Evolutionary conservation across 2,329 filamentous ascomycete species (phyloP), one percentile per base, ranked within the genome.

Genomic region (Fusarium armeniacum): DNA sequence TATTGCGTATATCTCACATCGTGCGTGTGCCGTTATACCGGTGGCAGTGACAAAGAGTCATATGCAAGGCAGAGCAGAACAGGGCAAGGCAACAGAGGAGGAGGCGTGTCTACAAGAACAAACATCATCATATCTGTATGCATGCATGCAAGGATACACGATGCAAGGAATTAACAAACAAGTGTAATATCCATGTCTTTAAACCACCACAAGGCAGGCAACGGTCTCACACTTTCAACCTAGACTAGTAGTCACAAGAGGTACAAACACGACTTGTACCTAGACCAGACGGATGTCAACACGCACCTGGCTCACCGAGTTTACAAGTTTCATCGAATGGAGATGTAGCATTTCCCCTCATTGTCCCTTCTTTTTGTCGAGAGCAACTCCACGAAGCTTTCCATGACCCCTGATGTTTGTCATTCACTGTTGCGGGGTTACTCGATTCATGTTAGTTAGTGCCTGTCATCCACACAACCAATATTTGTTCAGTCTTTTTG

Each of bases 361-460:
- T 24, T 36, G 18, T 36, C 43, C 20, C 26, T 47, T 22, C 20
- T 33, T 47, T 22, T 30, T 28, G 18, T 10, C 13, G 20, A 26
- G 30, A 26, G 18, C 12, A 57, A 58, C 40, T 30, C 43, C n/a
- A 41, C 28, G 44, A 61, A 51, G 35, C 50, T 56, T 41, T 52
- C 35, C 58, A 62, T 62, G 54, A 73, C 64, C 72, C 72, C 56
- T 58, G 62, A 5, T 24, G 44, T 57, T 57, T 54, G 53, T 44
- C 44, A 52, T 52, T 40, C 47, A 46, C 38, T 46, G 67, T 67
- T 74, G 72, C 60, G 72, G 72, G 72, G 72, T 73, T 69, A 62
- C 58, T 65, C 56, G 62, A 62, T 73, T 8, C 24, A 11, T 44
- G 10, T 5, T 28, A 26, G 22, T 13, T 58, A 55, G 54, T 32